Base-by-base conservation (phyloP, 2,329 filamentous ascomycete genomes). In the Arthrobotrys musiformis region DNA sequence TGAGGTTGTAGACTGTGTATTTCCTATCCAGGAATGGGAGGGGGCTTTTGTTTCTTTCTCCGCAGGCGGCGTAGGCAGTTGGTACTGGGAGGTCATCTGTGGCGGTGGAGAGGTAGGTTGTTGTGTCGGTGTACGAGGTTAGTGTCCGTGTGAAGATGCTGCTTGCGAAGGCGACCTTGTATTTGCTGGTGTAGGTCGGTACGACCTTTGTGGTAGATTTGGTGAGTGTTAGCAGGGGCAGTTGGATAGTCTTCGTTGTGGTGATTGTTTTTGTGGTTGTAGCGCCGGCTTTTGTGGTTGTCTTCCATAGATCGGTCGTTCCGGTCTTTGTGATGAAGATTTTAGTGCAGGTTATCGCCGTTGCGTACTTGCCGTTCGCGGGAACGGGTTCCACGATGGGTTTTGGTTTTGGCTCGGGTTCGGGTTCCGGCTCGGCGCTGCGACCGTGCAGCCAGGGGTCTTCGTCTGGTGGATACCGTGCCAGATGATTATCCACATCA, bases 301-400 rank as follows among this genome's bases (percentile, higher is more conserved):
- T 63, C 56, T 56, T 70, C 56, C 67, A 70, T 4, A 70, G 44
- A 52, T 70, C 67, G 19, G 44, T 70, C 11, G 67, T 70, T n/a
- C 67, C 67, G 46, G 67, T 70, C 46, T 70, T 70, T 24, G 67
- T 70, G 8, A 70, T 2, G 13, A 50, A 54, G 22, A 33, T 63
- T 24, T 70, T 70, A 22, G 35, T 63, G 7, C 67, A 70, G 22
- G 67, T 63, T 48, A 70, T 17, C 1, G 30, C 67, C 1, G 56
- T 35, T 15, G 46, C 30, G 40, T 70, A 63, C 46, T 44, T 54
- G 11, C 6, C 2, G 1, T 24, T 33, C 11, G 30, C 44, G 6
- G 54, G 44, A 13, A 26, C 44, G 22, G 44, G 66, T n/a, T 50
- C 66, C 26, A n/a, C n/a, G n/a, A n/a, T n/a, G n/a, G n/a, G n/a